Base-by-base conservation (phyloP, 495 filamentous ascomycete genomes). In the Monascus purpureus region DNA sequence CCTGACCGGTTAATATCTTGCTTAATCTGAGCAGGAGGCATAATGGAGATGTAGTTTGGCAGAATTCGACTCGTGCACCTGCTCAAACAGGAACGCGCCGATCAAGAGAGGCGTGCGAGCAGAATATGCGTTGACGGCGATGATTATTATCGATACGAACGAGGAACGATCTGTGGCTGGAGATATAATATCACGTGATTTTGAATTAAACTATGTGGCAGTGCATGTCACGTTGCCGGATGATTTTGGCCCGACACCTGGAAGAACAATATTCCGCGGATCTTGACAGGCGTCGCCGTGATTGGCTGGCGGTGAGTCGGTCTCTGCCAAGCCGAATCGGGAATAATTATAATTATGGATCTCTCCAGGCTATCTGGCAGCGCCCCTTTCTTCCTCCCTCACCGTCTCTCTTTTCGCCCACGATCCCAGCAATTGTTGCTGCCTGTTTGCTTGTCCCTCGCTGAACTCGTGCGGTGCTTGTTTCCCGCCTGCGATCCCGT, bases 1-100 rank as follows among this genome's bases (percentile, higher is more conserved):
- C 90, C 90, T 2, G 86, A 87, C 29, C 92, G 75, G 63, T 97
- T 97, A 17, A 96, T 69, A 48, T 97, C 90, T 54, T 94, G 83
- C 59, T 97, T 97, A 54, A 95, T 78, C 47, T 79, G 73, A 6
- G 72, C 70, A 8, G 77, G 75, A 30, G 58, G 55, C 50, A 59
- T 65, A 30, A 18, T 50, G 41, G 9, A 26, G 7, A n/a, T n/a
- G n/a, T n/a, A n/a, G n/a, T n/a, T n/a, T n/a, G n/a, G n/a, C n/a
- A n/a, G n/a, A n/a, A n/a, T n/a, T n/a, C n/a, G n/a, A n/a, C n/a
- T n/a, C n/a, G n/a, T n/a, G n/a, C n/a, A n/a, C n/a, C n/a, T n/a
- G n/a, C n/a, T n/a, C n/a, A n/a, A n/a, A n/a, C n/a, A n/a, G n/a
- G n/a, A n/a, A n/a, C n/a, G n/a, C n/a, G n/a, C n/a, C n/a, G n/a